These are phyloP conservation scores for Miamiensis avidus DNA, from an alignment of 169 alveolate species.

Conservation along the genomic window DNA sequence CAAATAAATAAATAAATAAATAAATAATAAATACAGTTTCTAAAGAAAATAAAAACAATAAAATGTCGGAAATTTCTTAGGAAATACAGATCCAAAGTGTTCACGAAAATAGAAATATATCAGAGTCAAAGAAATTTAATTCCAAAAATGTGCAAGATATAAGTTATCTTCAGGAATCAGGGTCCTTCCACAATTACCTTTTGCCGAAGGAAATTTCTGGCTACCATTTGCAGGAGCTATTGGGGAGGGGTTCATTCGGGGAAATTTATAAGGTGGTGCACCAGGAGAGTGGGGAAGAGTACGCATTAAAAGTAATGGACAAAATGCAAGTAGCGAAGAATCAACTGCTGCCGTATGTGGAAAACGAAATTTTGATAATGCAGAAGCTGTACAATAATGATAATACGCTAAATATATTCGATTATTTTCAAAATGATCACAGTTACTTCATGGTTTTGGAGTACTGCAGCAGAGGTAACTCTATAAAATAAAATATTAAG, in stretches of 20 bases:
- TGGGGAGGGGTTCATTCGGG: constrained; percentile 30
- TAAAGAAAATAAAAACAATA: too few species aligned
- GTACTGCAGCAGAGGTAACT: constrained; percentile 39
- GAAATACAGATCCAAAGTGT: too few species aligned
- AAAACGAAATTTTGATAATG: constrained; percentile 49
- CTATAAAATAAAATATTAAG: too few species aligned
- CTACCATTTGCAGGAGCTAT: background rate
- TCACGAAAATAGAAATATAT: too few species aligned
- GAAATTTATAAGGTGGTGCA: constrained; percentile 29
- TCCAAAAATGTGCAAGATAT: too few species aligned
- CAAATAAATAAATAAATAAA: too few species aligned
- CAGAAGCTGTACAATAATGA: constrained; percentile 55
- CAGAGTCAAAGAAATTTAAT: too few species aligned
- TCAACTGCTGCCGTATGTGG: constrained; percentile 17
- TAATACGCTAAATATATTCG: constrained; percentile 54
- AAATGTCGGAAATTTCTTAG: too few species aligned
- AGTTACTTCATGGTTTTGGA: constrained; percentile 55
- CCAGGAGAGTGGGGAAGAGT: constrained; percentile 17
- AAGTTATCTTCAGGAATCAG: too few species aligned
- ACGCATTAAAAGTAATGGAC: constrained; percentile 42
- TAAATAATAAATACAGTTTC: too few species aligned
- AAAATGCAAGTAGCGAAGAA: constrained; percentile 12
- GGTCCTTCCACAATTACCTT: too few species aligned
- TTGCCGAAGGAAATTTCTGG: background rate
- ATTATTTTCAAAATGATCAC: constrained; percentile 48